A percentile compares a stretch with the other conserved stretches of the same genome.
phyloP scores from a whole-genome alignment of 148 eudicot genomes.

The Beta vulgaris region DNA sequence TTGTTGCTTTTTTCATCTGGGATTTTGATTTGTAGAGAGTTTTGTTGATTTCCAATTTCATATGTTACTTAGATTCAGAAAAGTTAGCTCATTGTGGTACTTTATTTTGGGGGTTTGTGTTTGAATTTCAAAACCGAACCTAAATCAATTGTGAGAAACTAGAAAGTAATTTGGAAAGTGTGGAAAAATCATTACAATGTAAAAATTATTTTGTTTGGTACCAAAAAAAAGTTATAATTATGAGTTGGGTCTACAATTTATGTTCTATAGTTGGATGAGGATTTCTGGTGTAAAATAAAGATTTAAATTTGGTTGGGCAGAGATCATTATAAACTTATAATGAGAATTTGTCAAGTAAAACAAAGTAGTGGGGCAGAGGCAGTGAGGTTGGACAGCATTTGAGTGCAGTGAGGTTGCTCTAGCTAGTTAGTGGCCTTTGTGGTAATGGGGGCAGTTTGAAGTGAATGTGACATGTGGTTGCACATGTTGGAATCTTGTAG shows the following conservation, averaged over 20 bases:
- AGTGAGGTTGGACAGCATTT: too few species aligned
- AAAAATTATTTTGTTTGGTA: too few species aligned
- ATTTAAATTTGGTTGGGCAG: background rate
- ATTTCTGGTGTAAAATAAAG: background rate
- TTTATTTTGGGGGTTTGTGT: background rate
- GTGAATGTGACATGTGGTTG: slow-evolving; percentile 11
- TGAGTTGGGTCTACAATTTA: slow-evolving; percentile 1
- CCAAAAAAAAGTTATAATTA: too few species aligned
- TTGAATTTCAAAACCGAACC: background rate
- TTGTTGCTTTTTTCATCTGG: background rate
- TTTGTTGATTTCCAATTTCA: background rate
- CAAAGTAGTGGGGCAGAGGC: too few species aligned
- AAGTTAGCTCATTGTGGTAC: background rate
- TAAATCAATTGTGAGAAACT: background rate
- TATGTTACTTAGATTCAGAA: background rate
- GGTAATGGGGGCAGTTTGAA: background rate
- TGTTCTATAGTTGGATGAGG: background rate
- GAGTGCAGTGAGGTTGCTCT: background rate
- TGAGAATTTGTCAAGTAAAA: background rate
- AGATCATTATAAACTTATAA: too few species aligned
- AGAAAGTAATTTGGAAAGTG: background rate
- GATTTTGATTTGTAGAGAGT: background rate
- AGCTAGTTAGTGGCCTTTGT: background rate
- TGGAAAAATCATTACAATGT: background rate
- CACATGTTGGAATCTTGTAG: background rate